A percentile compares a stretch with the other conserved stretches of the same genome.
Evolutionary conservation across 2,329 filamentous ascomycete species (phyloP).

Genomic region (Aspergillus eucalypticola): DNA sequence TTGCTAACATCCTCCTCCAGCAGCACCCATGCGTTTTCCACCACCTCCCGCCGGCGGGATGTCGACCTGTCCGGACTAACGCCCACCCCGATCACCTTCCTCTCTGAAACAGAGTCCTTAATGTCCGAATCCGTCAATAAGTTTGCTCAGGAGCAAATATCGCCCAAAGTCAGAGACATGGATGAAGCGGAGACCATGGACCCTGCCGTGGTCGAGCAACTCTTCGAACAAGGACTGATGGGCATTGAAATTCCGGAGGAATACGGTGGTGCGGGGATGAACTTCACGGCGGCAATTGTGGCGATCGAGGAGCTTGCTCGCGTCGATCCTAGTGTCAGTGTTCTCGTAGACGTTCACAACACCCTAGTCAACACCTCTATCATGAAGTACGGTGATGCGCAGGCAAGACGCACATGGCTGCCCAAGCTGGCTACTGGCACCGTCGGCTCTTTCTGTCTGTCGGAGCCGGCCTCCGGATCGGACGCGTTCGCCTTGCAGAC

Average conservation of each 20-base stretch:
- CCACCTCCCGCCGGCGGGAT: slow-evolving; percentile 58
- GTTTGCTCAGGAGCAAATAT: slow-evolving; percentile 84
- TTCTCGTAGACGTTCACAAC: slow-evolving; percentile 96
- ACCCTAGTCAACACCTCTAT: slow-evolving; percentile 94
- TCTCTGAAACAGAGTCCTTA: slow-evolving; percentile 84
- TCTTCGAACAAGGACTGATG: slow-evolving; percentile 98
- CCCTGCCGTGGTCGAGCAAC: slow-evolving; percentile 78
- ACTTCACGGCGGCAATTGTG: slow-evolving; percentile 94
- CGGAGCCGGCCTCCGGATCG: slow-evolving; percentile 87
- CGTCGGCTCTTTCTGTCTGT: slow-evolving; percentile 87
- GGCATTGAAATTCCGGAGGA: slow-evolving; percentile 96
- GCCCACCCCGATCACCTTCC: slow-evolving; percentile 88
- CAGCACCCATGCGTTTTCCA: slow-evolving; percentile 60
- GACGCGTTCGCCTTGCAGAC: slow-evolving; percentile 96
- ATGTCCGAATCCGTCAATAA: slow-evolving; percentile 90
- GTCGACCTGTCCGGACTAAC: slow-evolving; percentile 72
- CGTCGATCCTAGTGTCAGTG: slow-evolving; percentile 91
- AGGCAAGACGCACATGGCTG: slow-evolving; percentile 80
- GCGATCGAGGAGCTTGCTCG: slow-evolving; percentile 95
- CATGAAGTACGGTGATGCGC: slow-evolving; percentile 76
- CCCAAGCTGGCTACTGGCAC: slow-evolving; percentile 88
- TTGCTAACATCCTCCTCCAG: background rate
- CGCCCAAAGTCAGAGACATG: slow-evolving; percentile 93
- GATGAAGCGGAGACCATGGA: slow-evolving; percentile 97
- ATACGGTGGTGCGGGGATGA: slow-evolving; percentile 96